These are phyloP conservation scores for Echinosophora koreensis DNA, from an alignment of 306 rosid species.

Conservation along the genomic window DNA sequence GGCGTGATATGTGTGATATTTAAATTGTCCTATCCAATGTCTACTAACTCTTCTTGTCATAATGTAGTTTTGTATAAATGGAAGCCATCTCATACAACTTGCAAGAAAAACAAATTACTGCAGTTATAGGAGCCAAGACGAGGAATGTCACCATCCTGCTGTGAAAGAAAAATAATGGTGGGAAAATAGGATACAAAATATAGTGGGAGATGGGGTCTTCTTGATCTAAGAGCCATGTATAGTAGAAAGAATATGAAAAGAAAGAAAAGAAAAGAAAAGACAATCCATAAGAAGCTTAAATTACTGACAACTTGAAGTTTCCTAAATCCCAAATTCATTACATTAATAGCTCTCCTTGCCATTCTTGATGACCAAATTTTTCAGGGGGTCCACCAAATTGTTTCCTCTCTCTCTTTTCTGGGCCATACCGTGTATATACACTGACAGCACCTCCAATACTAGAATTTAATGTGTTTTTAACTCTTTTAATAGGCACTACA, in stretches of 20 bases:
- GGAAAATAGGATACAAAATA: constrained; percentile 23
- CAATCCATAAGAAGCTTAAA: not conserved
- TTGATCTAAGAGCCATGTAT: not conserved
- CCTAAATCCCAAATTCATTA: not conserved
- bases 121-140: not conserved
- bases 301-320: constrained; percentile 1
- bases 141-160: not conserved
- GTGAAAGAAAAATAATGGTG: constrained; percentile 3
- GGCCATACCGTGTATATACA: too few relatives aligned
- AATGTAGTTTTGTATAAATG: not conserved
- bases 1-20: not conserved
- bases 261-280: not conserved
- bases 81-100: not conserved
- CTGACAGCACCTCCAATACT: too few relatives aligned
- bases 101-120: not conserved
- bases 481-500: too few relatives aligned
- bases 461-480: too few relatives aligned
- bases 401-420: not conserved
- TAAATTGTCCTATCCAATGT: constrained; percentile 29
- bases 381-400: constrained; percentile 1
- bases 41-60: not conserved
- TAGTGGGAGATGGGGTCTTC: constrained; percentile 45
- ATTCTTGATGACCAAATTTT: not conserved
- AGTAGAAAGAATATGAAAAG: constrained; percentile 11
- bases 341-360: not conserved